Evolutionary conservation across 106 monocot genomes (phyloP).

Genomic region (Dioscorea zingiberensis): DNA sequence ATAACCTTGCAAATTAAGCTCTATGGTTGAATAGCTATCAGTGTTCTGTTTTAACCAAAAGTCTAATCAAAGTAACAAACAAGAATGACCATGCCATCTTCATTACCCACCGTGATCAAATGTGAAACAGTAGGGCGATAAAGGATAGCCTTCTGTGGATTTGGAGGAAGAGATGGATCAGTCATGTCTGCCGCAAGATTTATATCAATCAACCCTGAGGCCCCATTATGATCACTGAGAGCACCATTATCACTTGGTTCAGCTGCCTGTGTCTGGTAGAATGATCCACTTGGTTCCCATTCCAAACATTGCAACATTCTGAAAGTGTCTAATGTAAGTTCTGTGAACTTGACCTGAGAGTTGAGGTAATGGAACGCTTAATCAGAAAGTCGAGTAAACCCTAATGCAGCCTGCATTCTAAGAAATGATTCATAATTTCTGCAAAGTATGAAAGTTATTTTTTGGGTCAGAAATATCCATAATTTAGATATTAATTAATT

Average conservation of each 20-base stretch:
- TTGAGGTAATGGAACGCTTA: neutral
- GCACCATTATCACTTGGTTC: constrained; percentile 60
- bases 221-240: constrained; percentile 71
- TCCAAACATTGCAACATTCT: constrained; percentile 93
- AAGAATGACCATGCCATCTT: too few relatives aligned
- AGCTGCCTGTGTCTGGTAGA: constrained; percentile 43
- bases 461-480: too few relatives aligned
- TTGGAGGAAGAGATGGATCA: constrained; percentile 75
- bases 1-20: too few relatives aligned
- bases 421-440: too few relatives aligned
- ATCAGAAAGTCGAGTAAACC: too few relatives aligned
- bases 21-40: too few relatives aligned
- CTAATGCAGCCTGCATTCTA: too few relatives aligned
- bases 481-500: too few relatives aligned
- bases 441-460: too few relatives aligned
- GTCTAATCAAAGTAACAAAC: too few relatives aligned
- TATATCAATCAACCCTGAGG: constrained; percentile 84
- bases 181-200: constrained; percentile 81
- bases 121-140: constrained; percentile 78
- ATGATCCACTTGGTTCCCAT: constrained; percentile 84
- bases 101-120: constrained; percentile 73
- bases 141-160: constrained; percentile 76
- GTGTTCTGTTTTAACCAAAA: too few relatives aligned
- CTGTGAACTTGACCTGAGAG: constrained; percentile 85
- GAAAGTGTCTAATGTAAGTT: constrained; percentile 85